Percentiles rank a stretch among this genome's conserved stretches.
phyloP scores from a whole-genome alignment of 2,329 filamentous ascomycete genomes.

The Trichoderma brevicompactum region DNA sequence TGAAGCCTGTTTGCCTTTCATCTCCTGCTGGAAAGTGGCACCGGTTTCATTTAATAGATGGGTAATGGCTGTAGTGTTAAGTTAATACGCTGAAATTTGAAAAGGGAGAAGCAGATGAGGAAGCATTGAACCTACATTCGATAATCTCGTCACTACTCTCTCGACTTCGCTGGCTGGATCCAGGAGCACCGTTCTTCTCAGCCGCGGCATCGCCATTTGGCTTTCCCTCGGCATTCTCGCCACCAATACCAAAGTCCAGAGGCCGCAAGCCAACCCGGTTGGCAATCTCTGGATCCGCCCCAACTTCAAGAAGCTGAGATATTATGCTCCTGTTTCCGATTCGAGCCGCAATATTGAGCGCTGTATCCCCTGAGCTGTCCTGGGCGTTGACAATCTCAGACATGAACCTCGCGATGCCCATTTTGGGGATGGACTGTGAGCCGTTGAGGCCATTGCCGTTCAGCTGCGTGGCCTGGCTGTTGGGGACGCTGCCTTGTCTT shows the following conservation, averaged over 20 bases:
- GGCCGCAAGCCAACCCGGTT: conserved; percentile 89
- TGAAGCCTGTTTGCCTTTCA: conserved; percentile 80
- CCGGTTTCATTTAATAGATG: conserved; percentile 80
- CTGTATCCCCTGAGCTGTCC: conserved; percentile 92
- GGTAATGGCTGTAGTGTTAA: conserved; percentile 67
- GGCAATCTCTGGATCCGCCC: conserved; percentile 87
- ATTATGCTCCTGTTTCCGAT: conserved; percentile 95
- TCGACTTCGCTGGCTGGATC: conserved; percentile 59
- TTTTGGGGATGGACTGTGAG: conserved; percentile 62
- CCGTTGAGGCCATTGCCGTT: conserved; percentile 45
- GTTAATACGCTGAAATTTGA: neutral
- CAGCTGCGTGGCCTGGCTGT: conserved; percentile 50
- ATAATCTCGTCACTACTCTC: conserved; percentile 82
- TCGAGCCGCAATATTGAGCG: conserved; percentile 88
- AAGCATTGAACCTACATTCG: conserved; percentile 67
- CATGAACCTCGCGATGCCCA: conserved; percentile 92
- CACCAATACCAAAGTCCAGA: conserved; percentile 91
- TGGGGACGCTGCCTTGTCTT: conserved; percentile 72
- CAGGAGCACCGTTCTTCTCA: conserved; percentile 51
- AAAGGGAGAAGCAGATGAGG: neutral
- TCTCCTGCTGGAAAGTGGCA: conserved; percentile 76
- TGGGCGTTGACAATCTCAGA: conserved; percentile 95
- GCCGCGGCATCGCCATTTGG: conserved; percentile 49
- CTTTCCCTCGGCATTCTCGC: conserved; percentile 57
- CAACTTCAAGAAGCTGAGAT: conserved; percentile 93